phyloP scores from a whole-genome alignment of 805 yeast species.

The Yarrowia sp. region DNA sequence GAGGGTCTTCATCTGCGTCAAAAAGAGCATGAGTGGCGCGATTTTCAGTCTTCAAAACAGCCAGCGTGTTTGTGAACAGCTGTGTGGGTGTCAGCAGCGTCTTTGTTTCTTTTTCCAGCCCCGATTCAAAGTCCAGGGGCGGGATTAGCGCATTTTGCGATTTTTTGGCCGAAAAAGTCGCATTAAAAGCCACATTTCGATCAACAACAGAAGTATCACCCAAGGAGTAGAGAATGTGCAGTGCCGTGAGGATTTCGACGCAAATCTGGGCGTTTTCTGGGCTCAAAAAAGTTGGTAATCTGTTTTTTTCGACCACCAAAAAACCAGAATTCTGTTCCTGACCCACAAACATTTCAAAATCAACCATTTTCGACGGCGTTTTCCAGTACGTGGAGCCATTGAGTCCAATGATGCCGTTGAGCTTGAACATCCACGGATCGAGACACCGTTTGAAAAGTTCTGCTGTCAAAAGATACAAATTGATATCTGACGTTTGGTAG shows the following conservation, averaged over 20 bases:
- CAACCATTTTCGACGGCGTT: background rate
- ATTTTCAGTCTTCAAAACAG: background rate
- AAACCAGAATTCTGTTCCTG: background rate
- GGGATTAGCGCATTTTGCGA: background rate
- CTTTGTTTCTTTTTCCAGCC: background rate
- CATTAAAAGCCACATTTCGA: background rate
- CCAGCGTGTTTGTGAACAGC: background rate
- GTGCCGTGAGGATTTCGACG: background rate
- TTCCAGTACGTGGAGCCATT: conserved; percentile 11
- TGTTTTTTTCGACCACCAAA: background rate
- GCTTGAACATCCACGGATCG: background rate
- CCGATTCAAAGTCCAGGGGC: background rate
- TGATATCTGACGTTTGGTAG: background rate
- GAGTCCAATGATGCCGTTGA: background rate
- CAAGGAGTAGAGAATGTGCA: background rate
- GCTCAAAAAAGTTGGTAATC: background rate
- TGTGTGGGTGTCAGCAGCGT: background rate
- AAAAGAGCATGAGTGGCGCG: background rate
- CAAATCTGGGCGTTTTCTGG: conserved; percentile 1
- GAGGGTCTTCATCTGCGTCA: background rate
- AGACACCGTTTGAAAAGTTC: background rate
- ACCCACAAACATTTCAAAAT: background rate
- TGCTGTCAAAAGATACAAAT: background rate
- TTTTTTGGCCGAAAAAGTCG: background rate
- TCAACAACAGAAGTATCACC: background rate